Percentiles rank a stretch among this genome's conserved stretches.
Conservation (phyloP, 768 basidiomycete species). For the Rhodotorula babjevae region DNA sequence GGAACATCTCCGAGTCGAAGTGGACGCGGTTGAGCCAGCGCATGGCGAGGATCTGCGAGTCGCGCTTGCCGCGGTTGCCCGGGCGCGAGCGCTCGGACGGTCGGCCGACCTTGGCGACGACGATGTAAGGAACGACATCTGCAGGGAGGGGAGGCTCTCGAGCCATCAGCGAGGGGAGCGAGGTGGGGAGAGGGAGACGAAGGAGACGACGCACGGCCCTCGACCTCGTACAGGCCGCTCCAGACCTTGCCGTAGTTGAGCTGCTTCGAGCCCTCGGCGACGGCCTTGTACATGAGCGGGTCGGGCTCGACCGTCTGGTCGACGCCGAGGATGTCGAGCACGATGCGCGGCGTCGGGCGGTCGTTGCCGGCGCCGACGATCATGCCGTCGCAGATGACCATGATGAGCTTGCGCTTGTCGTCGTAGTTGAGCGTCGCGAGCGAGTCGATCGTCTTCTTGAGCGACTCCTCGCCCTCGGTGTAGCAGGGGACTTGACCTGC, state of each 20-base stretch:
- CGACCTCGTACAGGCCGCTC: constrained; percentile 86
- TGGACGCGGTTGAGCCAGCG: constrained; percentile 99
- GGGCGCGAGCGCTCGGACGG: constrained; percentile 88
- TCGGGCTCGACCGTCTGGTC: constrained; percentile 91
- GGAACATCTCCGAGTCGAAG: constrained; percentile 91
- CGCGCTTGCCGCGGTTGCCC: constrained; percentile 96
- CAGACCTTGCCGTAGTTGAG: constrained; percentile 99
- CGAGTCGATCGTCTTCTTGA: constrained; percentile 86
- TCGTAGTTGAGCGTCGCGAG: constrained; percentile 91
- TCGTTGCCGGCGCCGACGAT: constrained; percentile 86
- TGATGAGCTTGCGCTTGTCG: constrained; percentile 89
- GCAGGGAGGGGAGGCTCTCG: not conserved
- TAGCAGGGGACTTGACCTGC: constrained; percentile 69
- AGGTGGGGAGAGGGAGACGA: no score
- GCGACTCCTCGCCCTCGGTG: constrained; percentile 83
- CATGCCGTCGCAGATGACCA: constrained; percentile 95
- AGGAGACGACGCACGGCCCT: constrained; percentile 72
- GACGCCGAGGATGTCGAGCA: constrained; percentile 89
- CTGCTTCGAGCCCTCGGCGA: constrained; percentile 92
- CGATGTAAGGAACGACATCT: constrained; percentile 54
- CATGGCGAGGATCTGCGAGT: constrained; percentile 92
- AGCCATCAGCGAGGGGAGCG: no score
- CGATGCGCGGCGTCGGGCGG: constrained; percentile 89
- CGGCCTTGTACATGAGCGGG: constrained; percentile 84
- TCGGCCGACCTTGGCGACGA: constrained; percentile 89